Evolutionary conservation across 768 basidiomycete genomes (phyloP).

Genomic region (Suillus bovinus): DNA sequence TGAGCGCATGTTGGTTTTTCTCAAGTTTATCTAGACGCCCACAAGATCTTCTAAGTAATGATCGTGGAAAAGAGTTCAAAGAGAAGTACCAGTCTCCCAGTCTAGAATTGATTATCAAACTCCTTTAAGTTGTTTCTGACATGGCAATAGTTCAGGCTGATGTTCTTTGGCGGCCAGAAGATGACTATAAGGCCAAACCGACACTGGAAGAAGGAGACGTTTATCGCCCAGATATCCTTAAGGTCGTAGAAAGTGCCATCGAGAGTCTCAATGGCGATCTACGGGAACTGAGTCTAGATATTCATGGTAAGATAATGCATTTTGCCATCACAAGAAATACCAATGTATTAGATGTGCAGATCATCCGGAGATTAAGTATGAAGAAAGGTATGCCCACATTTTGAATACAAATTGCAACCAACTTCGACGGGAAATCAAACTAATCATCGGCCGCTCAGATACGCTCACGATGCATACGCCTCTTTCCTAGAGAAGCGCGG

Average conservation of each 20-base stretch:
- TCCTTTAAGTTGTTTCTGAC: neutral
- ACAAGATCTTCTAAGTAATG: neutral
- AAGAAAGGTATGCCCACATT: constrained; percentile 51
- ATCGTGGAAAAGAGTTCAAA: neutral
- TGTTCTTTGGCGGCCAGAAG: constrained; percentile 41
- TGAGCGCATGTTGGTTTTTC: too few relatives aligned
- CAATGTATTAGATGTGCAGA: constrained; percentile 35
- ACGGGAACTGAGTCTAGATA: constrained; percentile 60
- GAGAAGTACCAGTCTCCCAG: too few relatives aligned
- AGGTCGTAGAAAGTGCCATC: constrained; percentile 54
- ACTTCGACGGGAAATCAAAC: neutral
- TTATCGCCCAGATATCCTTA: constrained; percentile 52
- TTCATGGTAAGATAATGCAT: constrained; percentile 49
- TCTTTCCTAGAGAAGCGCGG: constrained; percentile 65
- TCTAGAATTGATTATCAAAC: neutral
- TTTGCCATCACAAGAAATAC: neutral
- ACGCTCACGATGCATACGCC: constrained; percentile 72
- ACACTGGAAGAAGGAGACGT: constrained; percentile 24
- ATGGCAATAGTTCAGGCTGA: constrained; percentile 6
- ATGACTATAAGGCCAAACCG: constrained; percentile 17
- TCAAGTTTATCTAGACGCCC: neutral
- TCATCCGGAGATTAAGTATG: constrained; percentile 64
- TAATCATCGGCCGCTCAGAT: constrained; percentile 34
- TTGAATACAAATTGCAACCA: neutral
- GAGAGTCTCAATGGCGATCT: constrained; percentile 50